Percentiles rank a stretch among this genome's conserved stretches.
These are phyloP conservation scores for Mallotus japonicus DNA, from an alignment of 441 rosid genomes.

Conservation along the genomic window DNA sequence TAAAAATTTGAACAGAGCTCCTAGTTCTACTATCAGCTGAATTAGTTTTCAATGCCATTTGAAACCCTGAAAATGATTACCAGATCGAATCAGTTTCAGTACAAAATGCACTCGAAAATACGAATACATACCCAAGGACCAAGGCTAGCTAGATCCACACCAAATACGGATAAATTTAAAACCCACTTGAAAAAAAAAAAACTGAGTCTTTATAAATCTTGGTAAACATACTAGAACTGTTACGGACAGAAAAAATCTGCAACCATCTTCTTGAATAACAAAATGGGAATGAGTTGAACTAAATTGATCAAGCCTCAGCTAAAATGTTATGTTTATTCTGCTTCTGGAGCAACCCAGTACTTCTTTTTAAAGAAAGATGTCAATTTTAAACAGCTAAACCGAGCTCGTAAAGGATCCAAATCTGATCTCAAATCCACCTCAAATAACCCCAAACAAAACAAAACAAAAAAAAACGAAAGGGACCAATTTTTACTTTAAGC, in stretches of 20 bases:
- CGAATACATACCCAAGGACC: background rate
- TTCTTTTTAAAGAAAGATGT: background rate
- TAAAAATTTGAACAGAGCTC: slow-evolving; percentile 76
- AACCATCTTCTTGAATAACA: background rate
- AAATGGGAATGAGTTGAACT: background rate
- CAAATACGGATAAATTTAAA: background rate
- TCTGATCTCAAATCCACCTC: slow-evolving; percentile 11
- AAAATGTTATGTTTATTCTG: background rate
- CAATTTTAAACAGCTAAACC: slow-evolving; percentile 1
- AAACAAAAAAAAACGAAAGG: background rate
- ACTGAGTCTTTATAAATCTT: no score
- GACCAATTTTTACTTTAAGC: background rate
- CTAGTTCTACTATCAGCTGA: slow-evolving; percentile 75
- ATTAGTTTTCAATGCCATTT: slow-evolving; percentile 69
- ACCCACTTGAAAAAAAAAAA: no score
- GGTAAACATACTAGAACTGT: background rate
- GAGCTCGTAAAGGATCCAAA: background rate
- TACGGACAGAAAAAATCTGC: background rate
- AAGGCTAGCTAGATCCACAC: background rate
- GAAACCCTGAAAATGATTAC: slow-evolving; percentile 31
- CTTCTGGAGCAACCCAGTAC: background rate
- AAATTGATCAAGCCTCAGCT: background rate
- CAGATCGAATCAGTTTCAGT: slow-evolving; percentile 8
- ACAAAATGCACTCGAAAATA: background rate
- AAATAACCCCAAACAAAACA: background rate